Evolutionary conservation across 345 rosid genomes (phyloP), one percentile per base, ranked within the genome.

Genomic region (Citrus unshiu): DNA sequence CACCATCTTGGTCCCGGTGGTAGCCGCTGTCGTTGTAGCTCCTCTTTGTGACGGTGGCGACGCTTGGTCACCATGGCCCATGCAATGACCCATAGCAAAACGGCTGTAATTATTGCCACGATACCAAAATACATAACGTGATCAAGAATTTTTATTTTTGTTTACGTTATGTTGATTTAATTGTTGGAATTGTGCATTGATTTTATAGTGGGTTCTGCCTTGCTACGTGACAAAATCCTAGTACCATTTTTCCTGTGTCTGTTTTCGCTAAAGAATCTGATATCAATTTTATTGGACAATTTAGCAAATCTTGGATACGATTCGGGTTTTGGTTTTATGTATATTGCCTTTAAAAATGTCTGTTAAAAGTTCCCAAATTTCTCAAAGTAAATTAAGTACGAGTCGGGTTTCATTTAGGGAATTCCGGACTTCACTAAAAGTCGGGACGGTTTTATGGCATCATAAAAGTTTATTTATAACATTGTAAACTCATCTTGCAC

Each of bases 1-100:
- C 87, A 89, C 59, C 88, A 59, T 19, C 25, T 77, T 21, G 96
- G 98, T 39, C 97, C 98, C 13, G 95, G 96, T 34, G 98, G 97
- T 1, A 90, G 85, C 18, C 16, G 83, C 8, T 3, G 51, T 13
- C 77, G 7, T 10, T 4, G 64, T 19, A 30, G 61, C 83, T 81
- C 80, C 14, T 84, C 78, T 59, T 56, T 10, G 1, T 72, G 85
- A 12, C 79, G 83, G 49, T 77, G 88, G 80, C 85, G 84, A 70
- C 85, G 82, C 61, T 83, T 82, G 1, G 83, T 81, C 81, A 62
- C 39, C 75, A 79, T 57, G 37, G 84, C 90, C 88, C 83, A 87
- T 58, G 73, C 64, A 70, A 46, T 46, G 14, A 84, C 76, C 86
- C 88, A 89, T 54, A 83, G 18, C 69, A 91, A 61, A 19, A 90